Base-by-base conservation (phyloP, 768 basidiomycete genomes). In the Rossbeevera mucosa region DNA sequence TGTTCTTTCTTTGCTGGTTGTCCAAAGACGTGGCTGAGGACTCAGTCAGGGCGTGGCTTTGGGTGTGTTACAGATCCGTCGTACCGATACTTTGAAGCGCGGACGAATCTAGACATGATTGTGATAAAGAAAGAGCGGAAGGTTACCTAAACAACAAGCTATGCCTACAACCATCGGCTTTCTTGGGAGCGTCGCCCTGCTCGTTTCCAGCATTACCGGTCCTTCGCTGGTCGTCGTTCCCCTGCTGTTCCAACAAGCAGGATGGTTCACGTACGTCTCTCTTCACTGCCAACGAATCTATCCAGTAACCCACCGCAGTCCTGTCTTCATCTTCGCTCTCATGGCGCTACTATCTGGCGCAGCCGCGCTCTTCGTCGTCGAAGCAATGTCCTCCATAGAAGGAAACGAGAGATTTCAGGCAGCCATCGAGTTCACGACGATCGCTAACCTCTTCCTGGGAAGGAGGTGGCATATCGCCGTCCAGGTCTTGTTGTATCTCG, bases 51-150 rank as follows among this genome's bases (percentile, higher is more conserved):
- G n/a, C n/a, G n/a, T n/a, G n/a, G n/a, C n/a, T n/a, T n/a, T n/a
- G n/a, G n/a, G n/a, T n/a, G n/a, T n/a, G n/a, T n/a, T n/a, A n/a
- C n/a, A n/a, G n/a, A n/a, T n/a, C n/a, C n/a, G n/a, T n/a, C n/a
- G n/a, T n/a, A 88, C 83, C 91, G 80, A 73, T 94, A 93, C 70
- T 93, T 93, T 48, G 89, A 91, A 33, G 88, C 72, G 54, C 91
- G 80, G 52, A 92, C 88, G 66, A 93, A 93, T 53, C 89, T 82
- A 60, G 89, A 91, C 91, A 92, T 92, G 4, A 18, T 54, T 33
- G 11, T 11, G 38, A 41, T n/a, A n/a, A 21, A 41, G 20, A 12
- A 20, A 40, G 38, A 20, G 38, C n/a, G n/a, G n/a, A n/a, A n/a
- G n/a, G n/a, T n/a, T n/a, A n/a, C n/a, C n/a, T n/a, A n/a, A n/a